These are phyloP conservation scores for Hordeum marinum DNA, from an alignment of 176 grass and related monocot genomes.

Conservation along the genomic window DNA sequence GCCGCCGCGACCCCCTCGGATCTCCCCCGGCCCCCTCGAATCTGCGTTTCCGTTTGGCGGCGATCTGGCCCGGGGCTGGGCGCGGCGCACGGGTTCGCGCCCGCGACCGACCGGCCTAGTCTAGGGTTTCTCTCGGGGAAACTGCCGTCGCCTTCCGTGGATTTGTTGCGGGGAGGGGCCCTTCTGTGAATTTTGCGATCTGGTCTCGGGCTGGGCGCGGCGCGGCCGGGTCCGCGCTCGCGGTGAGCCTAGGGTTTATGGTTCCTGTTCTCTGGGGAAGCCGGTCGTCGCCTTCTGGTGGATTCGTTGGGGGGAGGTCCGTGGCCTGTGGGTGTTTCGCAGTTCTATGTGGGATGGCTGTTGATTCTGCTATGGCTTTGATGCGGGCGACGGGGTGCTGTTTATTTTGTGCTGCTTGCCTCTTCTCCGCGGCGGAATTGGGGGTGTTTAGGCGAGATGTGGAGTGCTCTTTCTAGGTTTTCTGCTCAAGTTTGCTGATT, in stretches of 20 bases:
- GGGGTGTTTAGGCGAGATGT: not conserved
- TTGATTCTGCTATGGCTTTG: not conserved
- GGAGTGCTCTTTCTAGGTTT: not conserved
- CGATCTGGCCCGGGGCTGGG: not conserved
- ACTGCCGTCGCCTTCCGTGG: not conserved
- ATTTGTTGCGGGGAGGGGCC: not conserved
- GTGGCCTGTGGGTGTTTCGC: not conserved
- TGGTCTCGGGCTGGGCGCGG: not conserved
- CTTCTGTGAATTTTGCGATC: not conserved
- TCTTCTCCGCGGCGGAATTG: not conserved
- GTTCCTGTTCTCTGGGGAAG: not conserved
- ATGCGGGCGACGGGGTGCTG: not conserved
- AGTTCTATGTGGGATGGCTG: not conserved
- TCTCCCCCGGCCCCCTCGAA: not conserved
- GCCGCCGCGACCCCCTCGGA: not conserved
- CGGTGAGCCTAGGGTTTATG: not conserved
- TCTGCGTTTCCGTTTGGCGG: not conserved
- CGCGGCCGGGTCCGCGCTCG: not conserved
- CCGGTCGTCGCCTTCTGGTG: not conserved
- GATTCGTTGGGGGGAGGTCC: not conserved
- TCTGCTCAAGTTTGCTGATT: slow-evolving; percentile 11
- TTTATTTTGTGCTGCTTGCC: not conserved
- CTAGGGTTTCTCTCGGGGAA: not conserved
- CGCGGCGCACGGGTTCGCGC: not conserved
- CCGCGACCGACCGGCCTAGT: not conserved